Conservation (phyloP, 2,329 filamentous ascomycete genomes). For the Fusarium subglutinans region DNA sequence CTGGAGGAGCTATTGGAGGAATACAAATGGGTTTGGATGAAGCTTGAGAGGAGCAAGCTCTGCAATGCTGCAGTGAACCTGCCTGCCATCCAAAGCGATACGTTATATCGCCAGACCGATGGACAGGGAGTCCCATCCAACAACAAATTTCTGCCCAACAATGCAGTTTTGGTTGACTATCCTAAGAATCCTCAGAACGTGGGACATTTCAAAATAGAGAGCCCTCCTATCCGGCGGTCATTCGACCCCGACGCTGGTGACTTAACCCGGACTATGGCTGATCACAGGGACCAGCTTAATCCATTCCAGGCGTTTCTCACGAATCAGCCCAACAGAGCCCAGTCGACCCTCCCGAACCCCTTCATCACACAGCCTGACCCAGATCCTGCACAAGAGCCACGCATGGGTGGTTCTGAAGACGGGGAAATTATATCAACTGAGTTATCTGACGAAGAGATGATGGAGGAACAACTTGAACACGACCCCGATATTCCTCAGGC, state of each 20-base stretch:
- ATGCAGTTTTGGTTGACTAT: neutral
- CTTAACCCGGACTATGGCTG: fast-evolving
- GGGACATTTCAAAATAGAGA: too few relatives aligned
- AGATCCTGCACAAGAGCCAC: neutral
- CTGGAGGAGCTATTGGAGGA: neutral
- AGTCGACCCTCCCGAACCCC: fast-evolving
- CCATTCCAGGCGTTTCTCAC: neutral
- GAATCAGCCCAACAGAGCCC: neutral
- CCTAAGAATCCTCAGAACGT: fast-evolving
- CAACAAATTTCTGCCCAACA: fast-evolving
- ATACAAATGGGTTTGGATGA: neutral
- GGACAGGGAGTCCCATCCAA: fast-evolving
- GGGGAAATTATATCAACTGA: fast-evolving
- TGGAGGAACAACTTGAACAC: fast-evolving
- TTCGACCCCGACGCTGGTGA: fast-evolving
- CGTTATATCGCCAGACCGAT: fast-evolving
- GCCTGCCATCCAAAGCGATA: fast-evolving
- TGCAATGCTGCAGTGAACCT: fast-evolving
- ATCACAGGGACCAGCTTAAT: neutral
- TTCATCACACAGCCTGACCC: too few relatives aligned
- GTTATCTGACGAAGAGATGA: neutral
- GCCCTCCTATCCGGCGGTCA: neutral
- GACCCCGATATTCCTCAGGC: fast-evolving
- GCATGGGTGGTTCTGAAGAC: neutral
- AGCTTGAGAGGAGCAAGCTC: neutral